A percentile compares a stretch with the other conserved stretches of the same genome.
phyloP scores from a whole-genome alignment of 169 alveolate genomes.

The Plasmodium malariae region DNA sequence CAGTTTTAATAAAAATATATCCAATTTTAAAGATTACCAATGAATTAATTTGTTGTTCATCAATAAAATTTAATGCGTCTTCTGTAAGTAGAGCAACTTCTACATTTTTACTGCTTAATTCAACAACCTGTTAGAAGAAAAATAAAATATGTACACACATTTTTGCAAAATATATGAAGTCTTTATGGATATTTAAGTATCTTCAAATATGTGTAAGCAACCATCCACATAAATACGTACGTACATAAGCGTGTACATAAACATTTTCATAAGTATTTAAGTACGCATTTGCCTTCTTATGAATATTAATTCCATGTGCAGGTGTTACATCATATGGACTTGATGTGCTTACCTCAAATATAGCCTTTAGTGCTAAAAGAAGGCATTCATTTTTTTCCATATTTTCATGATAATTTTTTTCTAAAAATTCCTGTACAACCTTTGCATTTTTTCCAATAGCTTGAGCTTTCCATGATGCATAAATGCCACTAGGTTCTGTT shows the following conservation, averaged over 20 bases:
- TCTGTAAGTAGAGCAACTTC: slow-evolving; percentile 89
- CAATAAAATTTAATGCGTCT: slow-evolving; percentile 81
- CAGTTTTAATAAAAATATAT: background rate
- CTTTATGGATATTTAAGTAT: too few species aligned
- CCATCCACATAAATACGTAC: background rate
- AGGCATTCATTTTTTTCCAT: slow-evolving; percentile 92
- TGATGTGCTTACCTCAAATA: slow-evolving; percentile 90
- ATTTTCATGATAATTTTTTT: slow-evolving; percentile 94
- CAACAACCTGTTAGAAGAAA: slow-evolving; percentile 82
- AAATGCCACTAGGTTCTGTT: slow-evolving; percentile 99
- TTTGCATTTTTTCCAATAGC: slow-evolving; percentile 98
- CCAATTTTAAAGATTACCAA: slow-evolving; percentile 51
- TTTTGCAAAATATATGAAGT: background rate
- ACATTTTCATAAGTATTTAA: background rate
- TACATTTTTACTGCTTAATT: slow-evolving; percentile 89
- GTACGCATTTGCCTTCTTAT: too few species aligned
- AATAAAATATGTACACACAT: background rate
- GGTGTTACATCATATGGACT: background rate
- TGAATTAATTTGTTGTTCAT: slow-evolving; percentile 79
- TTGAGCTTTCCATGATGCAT: slow-evolving; percentile 98
- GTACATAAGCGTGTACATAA: background rate
- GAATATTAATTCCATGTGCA: too few species aligned
- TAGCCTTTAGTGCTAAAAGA: slow-evolving; percentile 94
- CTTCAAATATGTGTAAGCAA: background rate
- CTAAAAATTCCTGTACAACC: slow-evolving; percentile 95